Evolutionary conservation across 495 filamentous ascomycete genomes (phyloP).

Genomic region (Lasiosphaeriaceae sp.): DNA sequence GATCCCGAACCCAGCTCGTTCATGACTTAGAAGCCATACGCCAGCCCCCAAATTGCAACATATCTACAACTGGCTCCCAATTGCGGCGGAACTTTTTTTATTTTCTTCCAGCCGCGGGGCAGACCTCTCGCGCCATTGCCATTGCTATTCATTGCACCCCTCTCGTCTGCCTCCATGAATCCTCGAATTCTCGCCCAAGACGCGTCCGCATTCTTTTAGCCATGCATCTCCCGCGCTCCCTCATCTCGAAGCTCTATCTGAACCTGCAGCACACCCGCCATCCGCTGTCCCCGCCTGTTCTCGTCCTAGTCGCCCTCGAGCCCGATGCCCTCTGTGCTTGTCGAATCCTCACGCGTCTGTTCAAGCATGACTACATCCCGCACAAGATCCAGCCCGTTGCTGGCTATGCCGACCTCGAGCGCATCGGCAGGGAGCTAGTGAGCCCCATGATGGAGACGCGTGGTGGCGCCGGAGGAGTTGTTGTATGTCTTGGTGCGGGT

Average conservation of each 20-base stretch:
- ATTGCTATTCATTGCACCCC: not conserved
- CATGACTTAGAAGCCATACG: too few relatives aligned
- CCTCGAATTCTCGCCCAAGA: not conserved
- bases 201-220: slow-evolving; percentile 13
- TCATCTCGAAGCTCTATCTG: slow-evolving; percentile 85
- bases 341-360: slow-evolving; percentile 82
- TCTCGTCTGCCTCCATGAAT: slow-evolving; percentile 5
- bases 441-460: slow-evolving; percentile 74
- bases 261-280: slow-evolving; percentile 79
- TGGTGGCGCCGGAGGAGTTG: slow-evolving; percentile 79
- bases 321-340: slow-evolving; percentile 94
- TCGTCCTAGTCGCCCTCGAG: slow-evolving; percentile 91
- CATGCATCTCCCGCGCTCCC: slow-evolving; percentile 93
- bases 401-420: slow-evolving; percentile 85
- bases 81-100: not conserved
- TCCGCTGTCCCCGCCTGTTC: slow-evolving; percentile 78
- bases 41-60: too few relatives aligned
- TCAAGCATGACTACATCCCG: slow-evolving; percentile 96
- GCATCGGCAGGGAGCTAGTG: slow-evolving; percentile 70
- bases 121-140: not conserved
- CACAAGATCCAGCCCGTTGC: slow-evolving; percentile 95
- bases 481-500: slow-evolving; percentile 89
- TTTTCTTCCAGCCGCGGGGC: not conserved
- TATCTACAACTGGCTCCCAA: too few relatives aligned
- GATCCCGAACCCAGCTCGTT: too few relatives aligned